Conservation (phyloP, 305 asterid species). For the Solanum hybrid region DNA sequence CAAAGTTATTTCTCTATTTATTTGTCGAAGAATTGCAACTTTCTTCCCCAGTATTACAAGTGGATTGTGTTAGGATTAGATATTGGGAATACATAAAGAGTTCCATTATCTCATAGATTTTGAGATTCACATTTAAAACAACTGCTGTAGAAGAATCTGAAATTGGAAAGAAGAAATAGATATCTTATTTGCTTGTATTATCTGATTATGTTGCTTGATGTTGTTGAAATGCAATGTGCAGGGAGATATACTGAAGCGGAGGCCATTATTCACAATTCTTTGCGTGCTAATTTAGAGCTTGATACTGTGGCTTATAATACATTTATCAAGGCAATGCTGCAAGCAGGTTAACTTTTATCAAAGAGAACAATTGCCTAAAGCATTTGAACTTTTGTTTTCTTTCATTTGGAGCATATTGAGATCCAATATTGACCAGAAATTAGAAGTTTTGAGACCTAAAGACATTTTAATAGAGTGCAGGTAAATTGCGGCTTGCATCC, state of each 20-base stretch:
- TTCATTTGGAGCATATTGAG: neutral
- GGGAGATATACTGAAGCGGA: conserved; percentile 56
- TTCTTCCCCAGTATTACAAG: neutral
- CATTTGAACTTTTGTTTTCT: neutral
- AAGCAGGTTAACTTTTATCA: conserved; percentile 48
- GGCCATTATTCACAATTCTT: conserved; percentile 47
- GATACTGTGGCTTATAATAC: conserved; percentile 93
- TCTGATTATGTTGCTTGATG: conserved; percentile 1
- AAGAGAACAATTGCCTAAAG: neutral
- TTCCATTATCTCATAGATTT: neutral
- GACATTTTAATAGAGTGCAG: conserved; percentile 26
- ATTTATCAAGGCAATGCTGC: conserved; percentile 79
- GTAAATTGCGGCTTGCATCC: conserved; percentile 62
- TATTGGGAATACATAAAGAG: neutral
- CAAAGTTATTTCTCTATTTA: neutral
- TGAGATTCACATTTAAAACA: neutral
- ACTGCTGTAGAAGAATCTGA: neutral
- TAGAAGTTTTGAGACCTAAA: neutral
- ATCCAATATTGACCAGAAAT: neutral
- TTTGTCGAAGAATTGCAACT: neutral
- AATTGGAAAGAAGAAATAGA: neutral
- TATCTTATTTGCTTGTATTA: neutral
- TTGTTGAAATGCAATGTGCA: conserved; percentile 19
- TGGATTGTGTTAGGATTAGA: neutral
- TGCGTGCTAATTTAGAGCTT: conserved; percentile 54